Percentiles rank a stretch among this genome's conserved stretches.
These are phyloP conservation scores for Amylocystis lapponica DNA, from an alignment of 768 basidiomycete genomes.

Conservation along the genomic window DNA sequence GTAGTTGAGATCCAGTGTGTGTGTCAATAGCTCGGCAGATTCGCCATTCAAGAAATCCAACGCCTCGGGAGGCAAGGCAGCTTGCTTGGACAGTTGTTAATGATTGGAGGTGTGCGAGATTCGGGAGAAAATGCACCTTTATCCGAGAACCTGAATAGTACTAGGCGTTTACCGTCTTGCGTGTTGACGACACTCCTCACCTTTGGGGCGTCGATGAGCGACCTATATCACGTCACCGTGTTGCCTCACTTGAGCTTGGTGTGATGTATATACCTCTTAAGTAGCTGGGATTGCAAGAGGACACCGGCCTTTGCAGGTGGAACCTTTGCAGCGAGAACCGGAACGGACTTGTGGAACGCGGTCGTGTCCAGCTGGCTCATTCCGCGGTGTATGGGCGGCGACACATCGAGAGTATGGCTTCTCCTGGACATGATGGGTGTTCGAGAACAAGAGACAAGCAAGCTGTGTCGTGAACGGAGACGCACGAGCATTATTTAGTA, in stretches of 20 bases:
- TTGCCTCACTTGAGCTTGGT: background rate
- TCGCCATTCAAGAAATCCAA: constrained; percentile 51
- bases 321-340: constrained; percentile 64
- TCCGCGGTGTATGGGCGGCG: constrained; percentile 2
- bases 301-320: constrained; percentile 47
- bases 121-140: constrained; percentile 39
- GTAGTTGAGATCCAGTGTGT: constrained; percentile 68
- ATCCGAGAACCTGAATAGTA: constrained; percentile 56
- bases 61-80: constrained; percentile 55
- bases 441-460: background rate
- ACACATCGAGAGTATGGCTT: constrained; percentile 3
- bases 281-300: constrained; percentile 49
- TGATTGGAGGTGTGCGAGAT: constrained; percentile 11
- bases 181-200: constrained; percentile 50
- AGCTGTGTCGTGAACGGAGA: too few relatives aligned
- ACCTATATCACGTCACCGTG: constrained; percentile 31
- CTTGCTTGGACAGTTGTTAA: constrained; percentile 45
- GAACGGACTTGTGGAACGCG: constrained; percentile 59
- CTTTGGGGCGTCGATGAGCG: constrained; percentile 64
- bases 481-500: constrained; percentile 6
- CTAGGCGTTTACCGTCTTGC: constrained; percentile 48
- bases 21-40: constrained; percentile 47
- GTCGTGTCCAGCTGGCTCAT: constrained; percentile 52
- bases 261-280: constrained; percentile 47
- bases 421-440: background rate